Evolutionary conservation across 2,329 filamentous ascomycete species (phyloP).

Genomic region (Rhytidhysteron rufulum): DNA sequence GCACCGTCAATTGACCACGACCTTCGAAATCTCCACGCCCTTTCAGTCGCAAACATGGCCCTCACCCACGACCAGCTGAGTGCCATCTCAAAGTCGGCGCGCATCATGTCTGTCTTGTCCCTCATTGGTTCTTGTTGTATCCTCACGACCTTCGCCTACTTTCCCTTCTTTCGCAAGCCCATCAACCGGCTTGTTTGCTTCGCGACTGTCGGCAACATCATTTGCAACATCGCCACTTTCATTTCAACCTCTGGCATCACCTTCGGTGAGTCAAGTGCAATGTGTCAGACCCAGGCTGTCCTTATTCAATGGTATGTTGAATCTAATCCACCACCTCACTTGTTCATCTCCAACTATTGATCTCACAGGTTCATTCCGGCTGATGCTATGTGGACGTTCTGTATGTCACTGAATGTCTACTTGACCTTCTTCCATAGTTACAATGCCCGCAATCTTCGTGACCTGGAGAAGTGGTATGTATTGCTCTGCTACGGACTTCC

Average conservation of each 20-base stretch:
- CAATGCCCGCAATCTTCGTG: slow-evolving; percentile 59
- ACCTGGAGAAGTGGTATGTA: slow-evolving; percentile 68
- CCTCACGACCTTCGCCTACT: slow-evolving; percentile 65
- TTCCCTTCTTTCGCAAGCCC: slow-evolving; percentile 72
- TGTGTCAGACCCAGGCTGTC: slow-evolving; percentile 75
- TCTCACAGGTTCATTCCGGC: slow-evolving; percentile 69
- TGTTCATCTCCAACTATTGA: not conserved
- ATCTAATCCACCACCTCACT: not conserved
- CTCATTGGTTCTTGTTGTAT: slow-evolving; percentile 68
- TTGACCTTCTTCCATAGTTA: slow-evolving; percentile 75
- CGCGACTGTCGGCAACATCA: slow-evolving; percentile 75
- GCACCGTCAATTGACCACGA: not conserved
- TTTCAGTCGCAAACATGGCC: slow-evolving; percentile 10
- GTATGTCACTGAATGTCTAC: slow-evolving; percentile 82
- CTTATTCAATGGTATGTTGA: slow-evolving; percentile 72
- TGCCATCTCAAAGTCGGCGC: slow-evolving; percentile 61
- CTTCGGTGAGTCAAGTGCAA: slow-evolving; percentile 44
- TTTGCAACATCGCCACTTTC: slow-evolving; percentile 72
- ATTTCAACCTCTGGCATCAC: slow-evolving; percentile 62
- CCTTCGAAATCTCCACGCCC: no score
- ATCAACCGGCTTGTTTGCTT: slow-evolving; percentile 84
- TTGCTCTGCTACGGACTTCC: slow-evolving; percentile 69
- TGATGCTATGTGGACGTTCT: slow-evolving; percentile 71
- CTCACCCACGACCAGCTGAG: slow-evolving; percentile 12
- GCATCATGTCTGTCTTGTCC: slow-evolving; percentile 67